A percentile compares a stretch with the other conserved stretches of the same genome.
These are phyloP conservation scores for Naganishia onofrii DNA, from an alignment of 768 basidiomycete species.

Conservation along the genomic window DNA sequence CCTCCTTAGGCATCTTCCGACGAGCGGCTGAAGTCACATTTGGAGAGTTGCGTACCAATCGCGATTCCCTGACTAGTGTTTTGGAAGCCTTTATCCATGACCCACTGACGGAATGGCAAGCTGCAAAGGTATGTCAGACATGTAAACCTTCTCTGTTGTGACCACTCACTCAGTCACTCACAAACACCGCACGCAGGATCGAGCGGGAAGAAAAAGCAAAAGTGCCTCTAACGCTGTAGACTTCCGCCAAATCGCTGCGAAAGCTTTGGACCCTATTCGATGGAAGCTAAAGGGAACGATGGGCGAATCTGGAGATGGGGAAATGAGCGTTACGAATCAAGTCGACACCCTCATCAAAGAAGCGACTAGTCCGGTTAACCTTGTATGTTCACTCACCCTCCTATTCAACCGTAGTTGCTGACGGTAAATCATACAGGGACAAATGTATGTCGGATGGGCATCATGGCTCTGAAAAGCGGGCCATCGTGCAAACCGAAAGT, in stretches of 20 bases:
- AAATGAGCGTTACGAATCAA: slow-evolving; percentile 75
- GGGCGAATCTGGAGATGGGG: slow-evolving; percentile 51
- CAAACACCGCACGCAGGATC: too few relatives aligned
- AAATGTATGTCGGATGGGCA: slow-evolving; percentile 88
- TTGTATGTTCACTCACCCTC: slow-evolving; percentile 56
- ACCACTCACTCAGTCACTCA: too few relatives aligned
- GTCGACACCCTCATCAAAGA: slow-evolving; percentile 90
- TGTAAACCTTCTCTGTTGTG: too few relatives aligned
- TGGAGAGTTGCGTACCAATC: slow-evolving; percentile 80
- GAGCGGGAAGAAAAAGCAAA: slow-evolving; percentile 19
- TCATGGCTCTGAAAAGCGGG: slow-evolving; percentile 64
- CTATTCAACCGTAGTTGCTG: background rate
- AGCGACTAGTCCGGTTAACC: slow-evolving; percentile 68
- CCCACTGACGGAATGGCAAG: slow-evolving; percentile 93
- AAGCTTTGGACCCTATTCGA: slow-evolving; percentile 74
- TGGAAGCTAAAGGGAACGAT: slow-evolving; percentile 63
- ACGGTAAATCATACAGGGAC: slow-evolving; percentile 57
- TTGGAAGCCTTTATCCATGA: slow-evolving; percentile 96
- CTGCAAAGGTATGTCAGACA: slow-evolving; percentile 7
- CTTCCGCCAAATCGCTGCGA: slow-evolving; percentile 60
- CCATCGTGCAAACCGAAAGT: background rate
- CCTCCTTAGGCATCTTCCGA: slow-evolving; percentile 66
- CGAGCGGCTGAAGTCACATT: slow-evolving; percentile 87
- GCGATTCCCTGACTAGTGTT: slow-evolving; percentile 89
- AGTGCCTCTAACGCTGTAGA: slow-evolving; percentile 2